A percentile compares a stretch with the other conserved stretches of the same genome.
Evolutionary conservation across 306 rosid species (phyloP).

Genomic region (Quercus suber): DNA sequence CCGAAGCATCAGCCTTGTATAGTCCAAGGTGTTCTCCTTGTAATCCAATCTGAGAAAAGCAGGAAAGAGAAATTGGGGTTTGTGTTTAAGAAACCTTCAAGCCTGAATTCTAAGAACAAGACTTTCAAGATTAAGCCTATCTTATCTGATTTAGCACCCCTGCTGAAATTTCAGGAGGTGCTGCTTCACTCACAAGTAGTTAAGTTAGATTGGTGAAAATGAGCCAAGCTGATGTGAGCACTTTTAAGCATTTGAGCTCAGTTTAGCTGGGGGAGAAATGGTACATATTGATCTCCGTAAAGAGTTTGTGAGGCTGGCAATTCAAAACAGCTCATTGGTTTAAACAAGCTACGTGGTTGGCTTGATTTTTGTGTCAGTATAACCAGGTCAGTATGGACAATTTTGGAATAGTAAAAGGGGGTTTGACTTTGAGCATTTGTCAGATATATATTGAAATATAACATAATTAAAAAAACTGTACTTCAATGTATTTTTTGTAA

Average conservation of each 20-base stretch:
- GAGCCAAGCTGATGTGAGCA: not conserved
- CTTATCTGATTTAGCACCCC: not conserved
- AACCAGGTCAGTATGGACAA: not conserved
- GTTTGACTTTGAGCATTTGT: not conserved
- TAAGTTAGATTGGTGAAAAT: not conserved
- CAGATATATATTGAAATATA: not conserved
- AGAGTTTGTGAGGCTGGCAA: not conserved
- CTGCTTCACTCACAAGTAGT: not conserved
- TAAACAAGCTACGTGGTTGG: not conserved
- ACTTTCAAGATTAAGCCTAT: not conserved
- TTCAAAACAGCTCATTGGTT: not conserved
- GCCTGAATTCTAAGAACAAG: not conserved
- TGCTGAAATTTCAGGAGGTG: not conserved
- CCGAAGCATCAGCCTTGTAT: conserved; percentile 51
- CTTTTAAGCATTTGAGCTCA: not conserved
- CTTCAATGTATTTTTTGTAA: not conserved
- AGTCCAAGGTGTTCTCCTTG: conserved; percentile 69
- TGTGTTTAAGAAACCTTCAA: not conserved
- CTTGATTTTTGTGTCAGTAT: not conserved
- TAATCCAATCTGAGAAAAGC: conserved; percentile 63
- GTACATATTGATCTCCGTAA: not conserved
- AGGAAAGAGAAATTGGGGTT: conserved; percentile 6
- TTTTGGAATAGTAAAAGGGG: not conserved
- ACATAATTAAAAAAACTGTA: not conserved
- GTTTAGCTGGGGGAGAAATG: not conserved